Base-by-base conservation (phyloP, 768 basidiomycete genomes). In the Pleurotus salmoneostramineus region DNA sequence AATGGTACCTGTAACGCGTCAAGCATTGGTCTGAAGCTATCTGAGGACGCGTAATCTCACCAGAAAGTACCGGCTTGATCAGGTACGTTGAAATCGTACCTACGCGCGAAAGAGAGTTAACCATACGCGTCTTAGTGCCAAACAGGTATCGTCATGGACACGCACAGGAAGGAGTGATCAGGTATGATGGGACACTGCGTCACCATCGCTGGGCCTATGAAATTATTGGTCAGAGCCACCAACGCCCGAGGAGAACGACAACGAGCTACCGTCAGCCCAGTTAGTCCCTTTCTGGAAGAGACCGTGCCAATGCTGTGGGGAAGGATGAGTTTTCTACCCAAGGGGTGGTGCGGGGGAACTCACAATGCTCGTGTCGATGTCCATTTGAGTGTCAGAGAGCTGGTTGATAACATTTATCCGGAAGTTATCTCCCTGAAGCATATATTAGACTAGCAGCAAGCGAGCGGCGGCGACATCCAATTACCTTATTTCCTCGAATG, bases 231-330 rank as follows among this genome's bases (percentile, higher is more conserved):
- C n/a, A 58, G 10, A 55, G 33, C 0, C 1, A 14, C 6, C n/a
- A 4, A 27, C n/a, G 12, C 14, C n/a, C 6, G 8, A 33, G 34
- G 21, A 15, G 10, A 12, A 33, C 12, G 42, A 34, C 17, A 11
- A 46, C 33, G 6, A 12, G 48, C 48, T 14, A 12, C 83, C 83
- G 56, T 84, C 83, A 0, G 72, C 77, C 66, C 69, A 78, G 56
- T 73, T 78, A 4, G 76, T 74, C 3, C 61, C 58, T 1, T 65
- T 63, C 62, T 83, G 81, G 52, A 68, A 72, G 48, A 83, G 62
- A 2, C 83, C 82, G 61, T 83, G 83, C 81, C 80, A 83, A 61
- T 84, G 82, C 74, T 75, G 60, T 15, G 7, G 14, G n/a, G 5
- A 27, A 6, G 12, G 15, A 21, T 14, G 52, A 55, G n/a, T n/a